Base-by-base conservation (phyloP, 2,329 filamentous ascomycete species). In the Venturia pyrina region DNA sequence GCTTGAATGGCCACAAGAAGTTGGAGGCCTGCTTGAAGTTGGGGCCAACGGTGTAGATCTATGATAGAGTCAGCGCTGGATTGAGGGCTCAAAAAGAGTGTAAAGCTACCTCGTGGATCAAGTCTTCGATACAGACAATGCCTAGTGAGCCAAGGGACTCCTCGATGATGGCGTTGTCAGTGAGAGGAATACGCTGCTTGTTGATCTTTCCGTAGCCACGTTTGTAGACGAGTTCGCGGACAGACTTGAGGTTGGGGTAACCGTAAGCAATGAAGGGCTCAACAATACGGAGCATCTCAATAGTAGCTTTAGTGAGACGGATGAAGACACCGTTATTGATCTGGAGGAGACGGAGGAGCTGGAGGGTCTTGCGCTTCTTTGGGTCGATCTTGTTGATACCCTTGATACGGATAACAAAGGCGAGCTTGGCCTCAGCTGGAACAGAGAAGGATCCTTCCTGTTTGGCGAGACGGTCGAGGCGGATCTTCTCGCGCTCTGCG, bases 351-450 rank as follows among this genome's bases (percentile, higher is more conserved):
- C 95, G 93, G 80, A 99, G 93, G 69, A 99, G 91, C 85, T 99
- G 95, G 75, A 99, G 88, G 78, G 96, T 98, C 89, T 99, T 99
- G 87, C 95, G 93, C 82, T 96, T 96, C 90, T 99, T 98, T 75
- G 95, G 95, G 79, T 96, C 88, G 76, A 99, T 98, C 90, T 99
- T 99, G 91, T 98, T 98, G 92, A 99, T 98, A 96, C 93, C 95
- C 91, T 99, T 99, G 87, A 99, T 99, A 81, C 95, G 93, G 82
- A 98, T 84, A 75, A 99, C 88, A 81, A 99, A 99, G 84, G 93
- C 92, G 77, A 99, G 85, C 84, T 96, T 97, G 78, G 90, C 83
- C 87, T 99, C 92, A 71, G 91, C 93, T 71, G 91, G 89, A 73
- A 99, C 89, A 82, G 96, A 95, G 87, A 93, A 95, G 79, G 87